Conservation (phyloP, 257 asterid species). For the Coffea eugenioides region DNA sequence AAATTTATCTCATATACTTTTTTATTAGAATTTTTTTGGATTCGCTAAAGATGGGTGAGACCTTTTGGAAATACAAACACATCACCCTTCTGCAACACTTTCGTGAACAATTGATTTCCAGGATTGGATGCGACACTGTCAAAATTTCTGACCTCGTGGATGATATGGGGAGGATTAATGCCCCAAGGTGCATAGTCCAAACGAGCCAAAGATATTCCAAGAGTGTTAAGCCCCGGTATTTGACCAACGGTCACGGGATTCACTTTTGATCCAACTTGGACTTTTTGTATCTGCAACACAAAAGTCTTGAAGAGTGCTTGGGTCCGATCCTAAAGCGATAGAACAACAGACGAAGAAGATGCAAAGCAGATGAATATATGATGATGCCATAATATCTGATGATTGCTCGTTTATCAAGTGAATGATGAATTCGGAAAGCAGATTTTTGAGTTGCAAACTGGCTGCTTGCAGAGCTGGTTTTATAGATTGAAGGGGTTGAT, state of each 20-base stretch:
- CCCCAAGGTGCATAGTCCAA: slow-evolving; percentile 9
- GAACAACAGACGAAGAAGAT: not conserved
- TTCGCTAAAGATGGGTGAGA: not conserved
- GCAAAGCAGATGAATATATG: too few species aligned
- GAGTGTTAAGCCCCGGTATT: slow-evolving; percentile 11
- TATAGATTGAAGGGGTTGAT: too few species aligned
- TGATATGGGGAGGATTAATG: slow-evolving; percentile 7
- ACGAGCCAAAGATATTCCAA: slow-evolving; percentile 10
- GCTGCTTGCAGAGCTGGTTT: too few species aligned
- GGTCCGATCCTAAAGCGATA: not conserved
- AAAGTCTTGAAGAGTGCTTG: slow-evolving; percentile 7
- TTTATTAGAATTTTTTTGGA: too few species aligned
- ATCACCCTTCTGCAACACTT: slow-evolving; percentile 6
- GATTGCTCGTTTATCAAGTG: too few species aligned
- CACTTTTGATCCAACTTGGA: not conserved
- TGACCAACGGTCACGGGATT: not conserved
- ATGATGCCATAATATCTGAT: too few species aligned
- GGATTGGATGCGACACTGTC: slow-evolving; percentile 8
- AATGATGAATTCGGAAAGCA: too few species aligned
- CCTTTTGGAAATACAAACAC: slow-evolving; percentile 17
- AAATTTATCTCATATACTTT: too few species aligned
- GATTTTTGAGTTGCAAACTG: too few species aligned
- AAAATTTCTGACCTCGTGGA: slow-evolving; percentile 8
- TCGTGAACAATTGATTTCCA: not conserved
- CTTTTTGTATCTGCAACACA: slow-evolving; percentile 1